A percentile compares a stretch with the other conserved stretches of the same genome.
phyloP scores from a whole-genome alignment of 305 asterid genomes.

The Solanum hybrid region DNA sequence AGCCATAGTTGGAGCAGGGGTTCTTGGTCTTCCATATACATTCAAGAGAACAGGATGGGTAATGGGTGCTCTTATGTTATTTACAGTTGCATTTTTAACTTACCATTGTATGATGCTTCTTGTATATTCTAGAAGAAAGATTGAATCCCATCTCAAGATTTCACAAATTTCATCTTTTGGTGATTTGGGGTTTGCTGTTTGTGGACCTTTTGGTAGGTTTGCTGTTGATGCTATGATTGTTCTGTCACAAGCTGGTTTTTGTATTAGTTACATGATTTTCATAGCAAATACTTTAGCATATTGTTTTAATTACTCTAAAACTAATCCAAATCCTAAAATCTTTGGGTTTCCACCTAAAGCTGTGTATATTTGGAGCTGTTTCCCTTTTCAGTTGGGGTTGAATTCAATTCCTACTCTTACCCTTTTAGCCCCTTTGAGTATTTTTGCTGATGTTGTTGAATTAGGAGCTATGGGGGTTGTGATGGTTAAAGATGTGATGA shows the following conservation, averaged over 20 bases:
- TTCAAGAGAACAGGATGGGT: conserved; percentile 90
- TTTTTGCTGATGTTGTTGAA: conserved; percentile 35
- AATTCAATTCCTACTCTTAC: conserved; percentile 29
- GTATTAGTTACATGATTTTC: conserved; percentile 27
- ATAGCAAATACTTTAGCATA: conserved; percentile 22
- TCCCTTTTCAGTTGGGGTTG: conserved; percentile 33
- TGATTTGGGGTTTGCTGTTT: conserved; percentile 31
- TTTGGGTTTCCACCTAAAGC: conserved; percentile 20
- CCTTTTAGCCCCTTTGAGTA: conserved; percentile 36
- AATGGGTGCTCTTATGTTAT: conserved; percentile 45
- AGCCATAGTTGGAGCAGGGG: conserved; percentile 87
- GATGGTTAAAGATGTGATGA: conserved; percentile 31
- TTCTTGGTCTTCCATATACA: conserved; percentile 83
- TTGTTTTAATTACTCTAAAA: conserved; percentile 8
- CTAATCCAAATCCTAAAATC: conserved; percentile 9
- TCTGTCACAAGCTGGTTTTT: conserved; percentile 29
- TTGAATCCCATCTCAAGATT: conserved; percentile 14
- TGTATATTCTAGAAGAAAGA: conserved; percentile 16
- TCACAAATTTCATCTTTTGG: conserved; percentile 30
- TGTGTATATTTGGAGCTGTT: conserved; percentile 27
- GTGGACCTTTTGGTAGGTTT: conserved; percentile 26
- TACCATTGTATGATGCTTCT: conserved; percentile 68
- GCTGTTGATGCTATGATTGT: conserved; percentile 33
- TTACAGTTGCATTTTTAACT: conserved; percentile 59
- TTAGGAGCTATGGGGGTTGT: conserved; percentile 33